Evolutionary conservation across 257 asterid species (phyloP), one percentile per base, ranked within the genome.

Genomic region (Henckelia pumila): DNA sequence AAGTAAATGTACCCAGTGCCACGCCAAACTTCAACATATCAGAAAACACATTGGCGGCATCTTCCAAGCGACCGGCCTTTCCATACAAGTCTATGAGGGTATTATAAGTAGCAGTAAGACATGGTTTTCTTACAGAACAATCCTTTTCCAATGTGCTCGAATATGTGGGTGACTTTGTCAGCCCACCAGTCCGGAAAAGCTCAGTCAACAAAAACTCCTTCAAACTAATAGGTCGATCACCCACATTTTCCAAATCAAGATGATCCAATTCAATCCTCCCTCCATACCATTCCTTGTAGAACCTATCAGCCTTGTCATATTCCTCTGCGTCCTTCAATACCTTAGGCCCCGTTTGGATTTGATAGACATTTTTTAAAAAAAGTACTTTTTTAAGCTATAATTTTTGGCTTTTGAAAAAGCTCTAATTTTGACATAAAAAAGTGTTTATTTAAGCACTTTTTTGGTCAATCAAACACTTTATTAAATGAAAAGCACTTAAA

Each of bases 51-150:
- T 78, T 82, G 1, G 94, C 88, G 64, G 98, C 97, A 6, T 89
- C 98, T 58, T 83, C 75, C 85, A 93, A 79, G 16, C 85, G 81
- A 33, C 92, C 95, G 13, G 97, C 97, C 75, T 93, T 89, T 59
- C 98, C 98, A 37, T 89, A 92, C 80, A 92, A 82, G 79, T 92
- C 97, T 61, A 92, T 92, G 62, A 92, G 84, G 59, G 95, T 88
- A 72, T 92, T 89, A 69, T 89, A 92, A 23, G 98, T 89, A 64
- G 96, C 73, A 20, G 97, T 79, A 14, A 88, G 84, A 25, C 77
- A 79, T 5, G 95, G 93, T 60, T 78, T 88, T 71, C 71, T 83
- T 37, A 69, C 74, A 55, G 69, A 59, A 26, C 44, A 76, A 65
- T 84, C 89, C 24, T 60, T 73, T n/a, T 75, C 80, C 25, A 63